Conservation (phyloP, 371 early-diverging fungal species). For the Blakeslea trispora region DNA sequence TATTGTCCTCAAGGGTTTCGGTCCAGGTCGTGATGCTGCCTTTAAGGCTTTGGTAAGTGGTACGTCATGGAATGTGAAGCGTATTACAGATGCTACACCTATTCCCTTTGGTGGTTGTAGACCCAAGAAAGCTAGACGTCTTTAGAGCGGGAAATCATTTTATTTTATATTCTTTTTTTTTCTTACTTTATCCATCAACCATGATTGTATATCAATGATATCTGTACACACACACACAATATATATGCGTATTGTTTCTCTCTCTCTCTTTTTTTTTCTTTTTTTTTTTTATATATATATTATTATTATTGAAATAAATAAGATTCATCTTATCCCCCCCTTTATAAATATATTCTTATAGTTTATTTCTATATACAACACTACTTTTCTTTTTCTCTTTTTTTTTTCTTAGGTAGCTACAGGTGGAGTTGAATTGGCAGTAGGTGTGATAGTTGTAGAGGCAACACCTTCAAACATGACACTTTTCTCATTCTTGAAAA, state of each 20-base stretch:
- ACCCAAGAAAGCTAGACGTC: slow-evolving; percentile 86
- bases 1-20: slow-evolving; percentile 87
- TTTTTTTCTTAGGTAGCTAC: slow-evolving; percentile 18
- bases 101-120: slow-evolving; percentile 94
- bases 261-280: slow-evolving; percentile 2
- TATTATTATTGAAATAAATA: no score
- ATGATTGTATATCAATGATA: no score
- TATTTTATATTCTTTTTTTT: no score
- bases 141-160: no score
- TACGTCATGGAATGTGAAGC: slow-evolving; percentile 66
- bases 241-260: no score
- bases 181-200: no score
- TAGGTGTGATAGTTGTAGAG: slow-evolving; percentile 5
- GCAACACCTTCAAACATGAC: slow-evolving; percentile 33
- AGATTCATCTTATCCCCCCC: no score
- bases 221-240: no score
- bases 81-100: slow-evolving; percentile 90
- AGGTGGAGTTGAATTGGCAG: slow-evolving; percentile 17
- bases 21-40: slow-evolving; percentile 91
- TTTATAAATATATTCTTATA: no score
- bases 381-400: no score
- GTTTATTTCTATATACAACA: no score
- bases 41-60: slow-evolving; percentile 79
- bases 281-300: neutral
- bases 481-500: slow-evolving; percentile 53